Base-by-base conservation (phyloP, 345 rosid species). In the Triadica sebifera region DNA sequence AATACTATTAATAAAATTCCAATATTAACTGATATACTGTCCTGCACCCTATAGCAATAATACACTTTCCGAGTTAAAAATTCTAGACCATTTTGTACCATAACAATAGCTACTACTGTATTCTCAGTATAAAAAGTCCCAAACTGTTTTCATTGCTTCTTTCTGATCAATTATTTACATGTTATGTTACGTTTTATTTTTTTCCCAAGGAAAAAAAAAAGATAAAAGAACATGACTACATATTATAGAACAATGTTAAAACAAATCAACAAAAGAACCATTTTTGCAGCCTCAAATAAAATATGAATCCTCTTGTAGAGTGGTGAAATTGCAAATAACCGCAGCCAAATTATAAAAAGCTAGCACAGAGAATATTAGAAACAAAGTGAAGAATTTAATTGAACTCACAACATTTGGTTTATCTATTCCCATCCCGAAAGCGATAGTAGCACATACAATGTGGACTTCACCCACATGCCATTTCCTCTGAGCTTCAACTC, bases 351-450 rank as follows among this genome's bases (percentile, higher is more conserved):
- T 74, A 19, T 4, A 53, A 52, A 24, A 45, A 46, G 8, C 10
- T 37, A 64, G 3, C 22, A 63, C 13, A 53, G 38, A 51, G 43
- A 64, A 13, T n/a, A 41, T 29, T 43, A 66, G 34, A 47, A 34
- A 20, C 46, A 38, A 34, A 65, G 19, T 1, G 34, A 65, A 72
- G 53, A 52, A 12, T 20, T 52, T 24, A 49, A 41, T 1, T 19
- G 63, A 49, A 68, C 79, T 89, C 82, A 94, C 98, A 46, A 94
- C 98, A 80, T 94, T 89, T 60, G 97, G 86, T 87, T 92, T 91
- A 89, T 92, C 98, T 69, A 94, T 92, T 77, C 98, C 98, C 98
- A 94, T 94, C 75, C 98, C 98, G 71, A 94, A 94, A 65, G 98
- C 98, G 45, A 94, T 94, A 52, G 91, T 87, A 59, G 98, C 98